A percentile compares a stretch with the other conserved stretches of the same genome.
These are phyloP conservation scores for Aurinia saxatilis DNA, from an alignment of 345 rosid genomes.

Conservation along the genomic window DNA sequence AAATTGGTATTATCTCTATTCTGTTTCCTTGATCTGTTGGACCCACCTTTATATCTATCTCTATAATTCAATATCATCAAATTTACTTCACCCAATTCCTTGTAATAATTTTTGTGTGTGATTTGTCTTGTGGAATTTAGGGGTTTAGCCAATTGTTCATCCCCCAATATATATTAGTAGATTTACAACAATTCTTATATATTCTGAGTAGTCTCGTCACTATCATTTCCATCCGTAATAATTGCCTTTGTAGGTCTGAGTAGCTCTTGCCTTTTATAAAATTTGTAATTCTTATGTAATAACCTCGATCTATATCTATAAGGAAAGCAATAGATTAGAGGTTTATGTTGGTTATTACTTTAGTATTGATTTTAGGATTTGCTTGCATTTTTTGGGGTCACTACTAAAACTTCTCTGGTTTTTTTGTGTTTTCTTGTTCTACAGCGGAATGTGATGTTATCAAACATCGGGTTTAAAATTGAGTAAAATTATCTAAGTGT, in stretches of 20 bases:
- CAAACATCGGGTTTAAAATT: constrained; percentile 5
- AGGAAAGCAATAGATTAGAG: neutral
- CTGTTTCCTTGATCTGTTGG: constrained; percentile 24
- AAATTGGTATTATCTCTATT: constrained; percentile 12
- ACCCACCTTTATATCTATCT: constrained; percentile 17
- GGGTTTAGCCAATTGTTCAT: constrained; percentile 14
- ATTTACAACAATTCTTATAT: neutral
- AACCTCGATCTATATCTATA: neutral
- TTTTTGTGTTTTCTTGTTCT: neutral
- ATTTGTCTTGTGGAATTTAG: neutral
- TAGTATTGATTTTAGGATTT: neutral
- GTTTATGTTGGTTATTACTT: neutral
- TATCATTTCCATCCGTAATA: neutral
- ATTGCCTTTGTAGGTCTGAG: neutral
- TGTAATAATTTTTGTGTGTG: constrained; percentile 6
- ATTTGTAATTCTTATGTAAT: neutral
- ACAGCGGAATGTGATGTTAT: neutral
- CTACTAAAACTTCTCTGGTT: neutral
- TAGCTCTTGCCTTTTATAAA: constrained; percentile 1
- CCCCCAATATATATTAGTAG: constrained; percentile 1
- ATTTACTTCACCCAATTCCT: neutral
- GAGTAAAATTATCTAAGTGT: constrained; percentile 9
- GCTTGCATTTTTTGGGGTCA: no score
- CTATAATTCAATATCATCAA: neutral
- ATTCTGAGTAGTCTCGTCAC: neutral